These are phyloP conservation scores for Eragrostis curvula DNA, from an alignment of 176 grass and related monocot genomes.

Conservation along the genomic window DNA sequence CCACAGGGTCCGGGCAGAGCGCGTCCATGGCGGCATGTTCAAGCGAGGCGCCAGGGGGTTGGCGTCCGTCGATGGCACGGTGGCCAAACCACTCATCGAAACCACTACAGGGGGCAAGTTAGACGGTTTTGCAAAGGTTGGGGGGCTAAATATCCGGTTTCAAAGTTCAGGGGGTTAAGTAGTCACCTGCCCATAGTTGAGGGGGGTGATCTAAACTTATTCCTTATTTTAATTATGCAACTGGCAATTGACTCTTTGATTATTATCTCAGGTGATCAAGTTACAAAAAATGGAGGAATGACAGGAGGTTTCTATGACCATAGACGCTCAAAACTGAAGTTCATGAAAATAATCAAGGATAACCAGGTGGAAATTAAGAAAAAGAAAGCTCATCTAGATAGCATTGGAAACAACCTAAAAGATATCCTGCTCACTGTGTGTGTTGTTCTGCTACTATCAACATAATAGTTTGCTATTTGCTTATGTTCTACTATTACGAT, in stretches of 20 bases:
- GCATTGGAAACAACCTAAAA: slow-evolving; percentile 63
- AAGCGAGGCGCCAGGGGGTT: too few species aligned
- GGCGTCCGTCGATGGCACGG: too few species aligned
- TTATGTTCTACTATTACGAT: slow-evolving; percentile 3
- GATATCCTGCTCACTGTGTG: slow-evolving; percentile 70
- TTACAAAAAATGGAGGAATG: slow-evolving; percentile 94
- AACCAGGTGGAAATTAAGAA: slow-evolving; percentile 73
- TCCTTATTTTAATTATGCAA: slow-evolving; percentile 36
- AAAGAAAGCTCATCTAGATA: slow-evolving; percentile 70
- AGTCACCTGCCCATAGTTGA: too few species aligned
- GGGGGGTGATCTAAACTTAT: too few species aligned
- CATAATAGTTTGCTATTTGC: not conserved
- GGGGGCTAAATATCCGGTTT: too few species aligned
- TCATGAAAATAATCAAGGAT: slow-evolving; percentile 85
- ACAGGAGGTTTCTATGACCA: slow-evolving; percentile 97
- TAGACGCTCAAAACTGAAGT: slow-evolving; percentile 87
- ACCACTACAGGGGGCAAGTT: too few species aligned
- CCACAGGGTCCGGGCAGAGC: too few species aligned
- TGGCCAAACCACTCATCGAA: too few species aligned
- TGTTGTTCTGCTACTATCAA: slow-evolving; percentile 6
- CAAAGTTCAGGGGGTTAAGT: too few species aligned
- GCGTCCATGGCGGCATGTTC: too few species aligned
- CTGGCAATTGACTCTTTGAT: slow-evolving; percentile 25
- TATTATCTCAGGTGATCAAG: slow-evolving; percentile 81
- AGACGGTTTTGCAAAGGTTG: too few species aligned